Evolutionary conservation across 2,329 filamentous ascomycete genomes (phyloP).

Genomic region (Rhynchosporium agropyri): DNA sequence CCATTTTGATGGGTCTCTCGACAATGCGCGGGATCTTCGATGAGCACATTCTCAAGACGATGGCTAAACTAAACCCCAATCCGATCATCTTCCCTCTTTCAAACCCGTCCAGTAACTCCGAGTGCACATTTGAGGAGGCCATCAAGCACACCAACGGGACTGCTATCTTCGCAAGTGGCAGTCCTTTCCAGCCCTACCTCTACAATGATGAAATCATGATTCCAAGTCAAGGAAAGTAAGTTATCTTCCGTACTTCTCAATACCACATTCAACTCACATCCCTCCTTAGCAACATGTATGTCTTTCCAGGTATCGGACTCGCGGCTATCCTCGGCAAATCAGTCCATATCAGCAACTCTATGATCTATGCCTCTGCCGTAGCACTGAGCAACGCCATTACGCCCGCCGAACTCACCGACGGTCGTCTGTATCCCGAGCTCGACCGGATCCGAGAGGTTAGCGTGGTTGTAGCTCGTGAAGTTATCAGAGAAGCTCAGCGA

Average conservation of each 20-base stretch:
- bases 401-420: slow-evolving; percentile 58
- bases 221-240: slow-evolving; percentile 52
- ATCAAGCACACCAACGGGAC: slow-evolving; percentile 76
- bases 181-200: slow-evolving; percentile 74
- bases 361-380: slow-evolving; percentile 78
- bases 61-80: slow-evolving; percentile 70
- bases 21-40: slow-evolving; percentile 78
- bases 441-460: slow-evolving; percentile 74
- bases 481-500: slow-evolving; percentile 70
- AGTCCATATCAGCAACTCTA: slow-evolving; percentile 52
- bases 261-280: not conserved
- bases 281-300: slow-evolving; percentile 72
- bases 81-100: slow-evolving; percentile 80
- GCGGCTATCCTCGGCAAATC: slow-evolving; percentile 73
- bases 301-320: slow-evolving; percentile 84
- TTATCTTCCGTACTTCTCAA: not conserved
- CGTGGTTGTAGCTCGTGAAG: slow-evolving; percentile 72
- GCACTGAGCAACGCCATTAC: slow-evolving; percentile 70
- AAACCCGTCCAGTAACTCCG: slow-evolving; percentile 81
- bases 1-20: slow-evolving; percentile 82
- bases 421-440: slow-evolving; percentile 75
- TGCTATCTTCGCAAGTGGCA: slow-evolving; percentile 80
- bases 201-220: slow-evolving; percentile 53
- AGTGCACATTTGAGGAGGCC: slow-evolving; percentile 77
- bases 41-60: slow-evolving; percentile 70